phyloP scores from a whole-genome alignment of 768 basidiomycete species.

The Psilocybe cubensis region DNA sequence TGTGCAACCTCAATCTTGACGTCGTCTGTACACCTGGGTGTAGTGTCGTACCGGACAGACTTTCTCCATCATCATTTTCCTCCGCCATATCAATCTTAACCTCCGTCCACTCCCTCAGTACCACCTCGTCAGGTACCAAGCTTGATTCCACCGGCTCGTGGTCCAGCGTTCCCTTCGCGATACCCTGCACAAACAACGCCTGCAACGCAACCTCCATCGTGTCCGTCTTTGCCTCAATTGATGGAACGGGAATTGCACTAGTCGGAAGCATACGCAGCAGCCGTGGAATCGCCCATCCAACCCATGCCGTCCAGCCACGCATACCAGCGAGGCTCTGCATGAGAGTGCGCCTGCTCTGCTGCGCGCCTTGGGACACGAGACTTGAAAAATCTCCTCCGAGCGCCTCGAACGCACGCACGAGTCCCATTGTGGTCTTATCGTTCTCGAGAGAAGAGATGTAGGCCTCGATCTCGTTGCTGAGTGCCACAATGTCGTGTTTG shows the following conservation, averaged over 20 bases:
- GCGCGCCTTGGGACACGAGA: constrained; percentile 10
- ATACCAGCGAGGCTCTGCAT: constrained; percentile 13
- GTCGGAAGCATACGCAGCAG: constrained; percentile 30
- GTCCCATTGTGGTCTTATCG: constrained; percentile 27
- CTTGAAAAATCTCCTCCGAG: constrained; percentile 16
- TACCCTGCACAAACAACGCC: constrained; percentile 30
- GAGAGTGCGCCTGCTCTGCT: neutral
- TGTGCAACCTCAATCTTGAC: constrained; percentile 28
- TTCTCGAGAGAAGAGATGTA: constrained; percentile 22
- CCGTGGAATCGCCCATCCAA: constrained; percentile 38
- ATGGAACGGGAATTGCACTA: constrained; percentile 36
- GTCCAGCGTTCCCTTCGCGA: constrained; percentile 18
- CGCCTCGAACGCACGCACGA: constrained; percentile 19
- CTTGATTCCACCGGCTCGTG: constrained; percentile 22
- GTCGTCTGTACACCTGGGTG: constrained; percentile 22
- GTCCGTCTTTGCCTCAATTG: constrained; percentile 38
- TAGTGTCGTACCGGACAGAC: neutral
- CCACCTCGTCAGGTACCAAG: constrained; percentile 36
- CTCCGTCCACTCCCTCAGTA: constrained; percentile 39
- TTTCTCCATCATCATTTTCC: neutral
- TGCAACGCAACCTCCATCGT: constrained; percentile 35
- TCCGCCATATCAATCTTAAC: constrained; percentile 34
- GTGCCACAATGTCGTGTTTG: constrained; percentile 14
- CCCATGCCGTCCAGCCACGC: constrained; percentile 28
- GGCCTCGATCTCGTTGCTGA: constrained; percentile 20